Conservation (phyloP, 345 rosid genomes). For the Reutealis trisperma region DNA sequence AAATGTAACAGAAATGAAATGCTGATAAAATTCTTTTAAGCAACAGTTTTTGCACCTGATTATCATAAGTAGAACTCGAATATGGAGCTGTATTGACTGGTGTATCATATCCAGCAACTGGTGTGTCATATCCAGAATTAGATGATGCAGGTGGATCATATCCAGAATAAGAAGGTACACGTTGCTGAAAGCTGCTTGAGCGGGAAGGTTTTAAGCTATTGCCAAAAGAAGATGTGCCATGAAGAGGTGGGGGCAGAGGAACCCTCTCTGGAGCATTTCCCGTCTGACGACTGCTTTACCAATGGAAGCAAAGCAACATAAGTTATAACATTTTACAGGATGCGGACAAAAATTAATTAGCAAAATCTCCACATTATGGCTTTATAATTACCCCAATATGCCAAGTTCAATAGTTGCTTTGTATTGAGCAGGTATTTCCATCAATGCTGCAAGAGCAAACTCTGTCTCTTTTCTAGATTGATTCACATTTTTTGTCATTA, state of each 20-base stretch:
- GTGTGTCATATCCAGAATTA: conserved; percentile 15
- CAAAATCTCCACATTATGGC: background rate
- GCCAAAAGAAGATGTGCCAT: conserved; percentile 42
- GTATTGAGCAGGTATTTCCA: conserved; percentile 95
- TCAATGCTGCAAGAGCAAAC: conserved; percentile 87
- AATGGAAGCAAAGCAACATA: conserved; percentile 20
- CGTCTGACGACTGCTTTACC: conserved; percentile 40
- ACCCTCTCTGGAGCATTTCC: conserved; percentile 59
- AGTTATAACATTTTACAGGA: background rate
- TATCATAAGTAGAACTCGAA: conserved; percentile 43
- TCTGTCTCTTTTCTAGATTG: conserved; percentile 74
- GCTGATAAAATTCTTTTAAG: background rate
- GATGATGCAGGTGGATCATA: conserved; percentile 25
- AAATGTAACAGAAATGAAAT: background rate
- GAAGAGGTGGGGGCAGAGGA: conserved; percentile 75
- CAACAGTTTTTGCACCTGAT: conserved; percentile 41
- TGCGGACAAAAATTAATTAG: background rate
- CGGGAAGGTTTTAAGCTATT: conserved; percentile 37
- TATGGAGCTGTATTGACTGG: conserved; percentile 36
- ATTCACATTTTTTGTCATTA: conserved; percentile 73
- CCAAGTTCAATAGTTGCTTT: conserved; percentile 87
- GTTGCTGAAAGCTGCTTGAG: conserved; percentile 40
- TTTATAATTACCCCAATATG: conserved; percentile 63
- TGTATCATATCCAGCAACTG: conserved; percentile 33
- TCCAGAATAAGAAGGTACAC: conserved; percentile 20